Percentiles rank a stretch among this genome's conserved stretches.
Conservation (phyloP, 768 basidiomycete species). For the Rhizopogon vulgaris region DNA sequence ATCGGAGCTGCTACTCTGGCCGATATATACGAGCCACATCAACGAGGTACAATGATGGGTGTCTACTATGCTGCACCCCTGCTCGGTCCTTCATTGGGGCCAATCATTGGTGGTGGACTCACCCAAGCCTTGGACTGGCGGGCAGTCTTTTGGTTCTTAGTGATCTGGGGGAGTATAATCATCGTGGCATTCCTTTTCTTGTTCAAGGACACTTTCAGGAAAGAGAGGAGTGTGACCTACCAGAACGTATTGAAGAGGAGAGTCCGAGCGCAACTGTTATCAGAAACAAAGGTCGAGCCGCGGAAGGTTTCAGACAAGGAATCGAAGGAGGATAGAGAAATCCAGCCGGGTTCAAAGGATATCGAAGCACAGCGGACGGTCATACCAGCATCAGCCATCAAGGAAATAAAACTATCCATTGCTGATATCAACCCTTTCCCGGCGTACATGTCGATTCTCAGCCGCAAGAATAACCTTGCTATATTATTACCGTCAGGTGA, state of each 20-base stretch:
- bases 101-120: conserved; percentile 65
- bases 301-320: conserved; percentile 6
- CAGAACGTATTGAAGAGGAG: conserved; percentile 54
- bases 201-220: conserved; percentile 81
- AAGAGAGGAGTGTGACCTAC: conserved; percentile 77
- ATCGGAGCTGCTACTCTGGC: conserved; percentile 77
- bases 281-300: conserved; percentile 15
- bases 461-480: conserved; percentile 58
- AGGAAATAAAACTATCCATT: conserved; percentile 50
- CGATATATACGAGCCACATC: conserved; percentile 70
- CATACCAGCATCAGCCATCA: conserved; percentile 9
- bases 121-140: conserved; percentile 73
- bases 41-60: conserved; percentile 77
- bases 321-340: background rate
- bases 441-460: conserved; percentile 54
- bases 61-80: conserved; percentile 77
- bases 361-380: conserved; percentile 15
- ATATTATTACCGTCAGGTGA: conserved; percentile 38
- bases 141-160: conserved; percentile 80
- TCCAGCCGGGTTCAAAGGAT: conserved; percentile 14
- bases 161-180: conserved; percentile 52
- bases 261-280: conserved; percentile 16
- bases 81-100: conserved; percentile 64
- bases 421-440: conserved; percentile 69
- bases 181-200: conserved; percentile 55